Base-by-base conservation (phyloP, 768 basidiomycete genomes). In the Tubosaeta brunneosetosa region DNA sequence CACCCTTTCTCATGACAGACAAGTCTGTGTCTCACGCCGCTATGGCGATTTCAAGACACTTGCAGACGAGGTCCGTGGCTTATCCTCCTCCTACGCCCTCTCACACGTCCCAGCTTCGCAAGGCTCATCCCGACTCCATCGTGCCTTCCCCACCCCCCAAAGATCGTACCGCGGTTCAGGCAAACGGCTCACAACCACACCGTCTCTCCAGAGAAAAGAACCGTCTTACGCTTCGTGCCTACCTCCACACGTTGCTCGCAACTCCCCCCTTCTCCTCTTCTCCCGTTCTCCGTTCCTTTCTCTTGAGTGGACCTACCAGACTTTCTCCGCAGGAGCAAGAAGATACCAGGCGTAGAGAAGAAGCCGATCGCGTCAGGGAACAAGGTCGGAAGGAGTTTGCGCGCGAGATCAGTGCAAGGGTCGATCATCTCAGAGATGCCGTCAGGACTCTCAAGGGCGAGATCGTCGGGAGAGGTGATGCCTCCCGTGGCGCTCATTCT, bases 21-120 rank as follows among this genome's bases (percentile, higher is more conserved):
- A 97, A 57, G 78, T 92, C 2, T 93, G 83, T 68, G 97, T 98
- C 5, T 89, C 92, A 1, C 79, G 97, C 52, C 79, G 97, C 57
- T 94, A 98, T 66, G 95, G 95, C 7, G 97, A 99, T 67, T 99
- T 99, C 69, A 86, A 77, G 65, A 88, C 92, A 2, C 78, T 99
- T 16, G 84, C 86, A 2, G 80, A 84, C 44, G 92, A 97, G 76
- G 94, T 89, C 58, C 19, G 78, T 66, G 19, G 31, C 8, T 34
- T 32, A 11, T 27, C 10, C 29, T 42, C 22, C 16, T 33, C 26
- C 31, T 47, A 31, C 29, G n/a, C 45, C 13, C 47, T n/a, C 51
- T 55, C 51, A 70, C 44, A 22, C 25, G 2, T 40, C 17, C 31
- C 61, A 95, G 91, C 82, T 99, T 14, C 86, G 86, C 38, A 90